These are phyloP conservation scores for Teratosphaeria gauchensis DNA, from an alignment of 2,329 filamentous ascomycete genomes.

Conservation along the genomic window DNA sequence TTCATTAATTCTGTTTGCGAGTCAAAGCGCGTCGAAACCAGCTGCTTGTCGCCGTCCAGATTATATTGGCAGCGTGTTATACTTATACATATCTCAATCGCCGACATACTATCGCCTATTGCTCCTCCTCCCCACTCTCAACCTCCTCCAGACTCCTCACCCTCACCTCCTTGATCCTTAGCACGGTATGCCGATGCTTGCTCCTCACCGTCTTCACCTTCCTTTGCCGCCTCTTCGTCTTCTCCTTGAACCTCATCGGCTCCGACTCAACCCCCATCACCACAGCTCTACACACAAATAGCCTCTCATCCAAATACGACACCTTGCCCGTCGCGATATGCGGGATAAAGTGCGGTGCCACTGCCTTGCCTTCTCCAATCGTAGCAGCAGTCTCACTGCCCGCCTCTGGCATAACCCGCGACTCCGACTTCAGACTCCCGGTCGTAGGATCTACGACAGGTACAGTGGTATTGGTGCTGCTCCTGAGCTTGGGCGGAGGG, in stretches of 20 bases:
- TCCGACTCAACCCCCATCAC: constrained; percentile 75
- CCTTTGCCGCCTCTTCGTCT: constrained; percentile 56
- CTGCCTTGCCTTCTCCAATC: constrained; percentile 5
- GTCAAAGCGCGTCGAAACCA: neutral
- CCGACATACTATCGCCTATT: constrained; percentile 1
- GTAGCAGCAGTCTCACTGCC: constrained; percentile 19
- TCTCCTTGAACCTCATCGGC: constrained; percentile 46
- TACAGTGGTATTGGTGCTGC: constrained; percentile 14
- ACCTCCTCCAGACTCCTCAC: constrained; percentile 51
- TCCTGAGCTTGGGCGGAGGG: constrained; percentile 34
- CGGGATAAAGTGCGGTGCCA: constrained; percentile 28
- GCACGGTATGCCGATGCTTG: constrained; percentile 81
- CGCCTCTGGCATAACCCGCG: constrained; percentile 19
- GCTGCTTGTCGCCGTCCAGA: neutral
- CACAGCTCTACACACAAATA: constrained; percentile 77
- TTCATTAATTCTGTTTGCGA: neutral
- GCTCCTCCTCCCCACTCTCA: constrained; percentile 30
- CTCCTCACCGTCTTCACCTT: constrained; percentile 67
- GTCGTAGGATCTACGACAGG: constrained; percentile 19
- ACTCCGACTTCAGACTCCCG: constrained; percentile 14
- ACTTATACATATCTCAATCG: neutral
- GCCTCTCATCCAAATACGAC: constrained; percentile 63
- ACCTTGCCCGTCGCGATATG: constrained; percentile 29
- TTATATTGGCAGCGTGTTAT: no score
- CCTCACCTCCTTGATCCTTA: constrained; percentile 74